phyloP scores from a whole-genome alignment of 208 protist species.

The Crithidia expoeki region DNA sequence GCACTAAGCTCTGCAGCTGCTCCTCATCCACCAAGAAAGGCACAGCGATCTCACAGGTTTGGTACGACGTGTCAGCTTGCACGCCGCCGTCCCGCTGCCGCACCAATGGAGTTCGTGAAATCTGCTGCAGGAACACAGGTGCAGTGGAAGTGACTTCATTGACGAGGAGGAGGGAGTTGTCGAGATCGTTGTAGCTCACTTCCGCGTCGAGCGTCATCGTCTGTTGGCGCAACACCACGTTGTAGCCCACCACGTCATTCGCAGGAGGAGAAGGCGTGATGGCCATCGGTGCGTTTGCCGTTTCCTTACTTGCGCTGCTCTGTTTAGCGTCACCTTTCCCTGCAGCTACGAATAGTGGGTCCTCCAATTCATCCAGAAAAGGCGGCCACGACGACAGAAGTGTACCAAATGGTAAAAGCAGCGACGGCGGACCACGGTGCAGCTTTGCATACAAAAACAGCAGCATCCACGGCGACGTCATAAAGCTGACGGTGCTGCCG shows the following conservation, averaged over 20 bases:
- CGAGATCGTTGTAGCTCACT: constrained; percentile 64
- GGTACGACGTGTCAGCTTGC: constrained; percentile 21
- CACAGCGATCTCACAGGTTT: constrained; percentile 41
- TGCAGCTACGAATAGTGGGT: constrained; percentile 6
- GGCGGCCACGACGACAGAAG: constrained; percentile 64
- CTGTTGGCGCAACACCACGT: constrained; percentile 61
- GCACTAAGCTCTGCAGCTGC: constrained; percentile 39
- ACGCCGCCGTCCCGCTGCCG: constrained; percentile 36
- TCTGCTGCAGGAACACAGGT: constrained; percentile 77
- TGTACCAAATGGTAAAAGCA: constrained; percentile 76
- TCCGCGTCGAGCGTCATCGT: constrained; percentile 77
- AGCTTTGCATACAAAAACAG: constrained; percentile 70
- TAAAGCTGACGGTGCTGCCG: constrained; percentile 77
- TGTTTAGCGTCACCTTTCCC: not conserved
- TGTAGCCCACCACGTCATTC: constrained; percentile 35
- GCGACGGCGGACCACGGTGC: constrained; percentile 52
- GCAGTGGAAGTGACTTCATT: constrained; percentile 75
- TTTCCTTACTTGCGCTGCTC: not conserved
- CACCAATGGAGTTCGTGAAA: constrained; percentile 48
- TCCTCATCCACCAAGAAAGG: constrained; percentile 46
- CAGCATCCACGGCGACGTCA: constrained; percentile 84
- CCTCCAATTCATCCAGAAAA: constrained; percentile 41
- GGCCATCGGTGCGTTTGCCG: not conserved
- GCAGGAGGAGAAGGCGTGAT: not conserved
- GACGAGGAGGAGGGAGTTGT: constrained; percentile 67